Base-by-base conservation (phyloP, 2,329 filamentous ascomycete genomes). In the Aureobasidium uvarum region DNA sequence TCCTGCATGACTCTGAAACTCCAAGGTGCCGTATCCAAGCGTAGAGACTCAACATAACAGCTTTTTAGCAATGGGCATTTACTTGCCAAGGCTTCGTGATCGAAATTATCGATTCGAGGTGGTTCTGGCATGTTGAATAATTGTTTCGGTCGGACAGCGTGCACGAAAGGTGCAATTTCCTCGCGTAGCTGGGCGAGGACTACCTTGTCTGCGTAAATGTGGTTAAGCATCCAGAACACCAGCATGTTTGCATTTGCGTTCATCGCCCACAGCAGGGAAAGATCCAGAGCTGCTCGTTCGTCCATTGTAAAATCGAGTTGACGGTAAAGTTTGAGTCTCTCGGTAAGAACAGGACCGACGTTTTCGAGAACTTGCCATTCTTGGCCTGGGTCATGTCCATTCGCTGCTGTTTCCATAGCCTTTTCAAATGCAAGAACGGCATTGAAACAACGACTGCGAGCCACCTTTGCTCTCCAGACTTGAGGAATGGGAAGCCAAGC, bases 261-360 rank as follows among this genome's bases (percentile, higher is more conserved):
- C 71, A 83, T 75, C 11, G 82, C 82, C 83, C 84, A 86, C 28
- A 85, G 72, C 8, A 85, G 70, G n/a, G 77, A 77, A n/a, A 82
- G 70, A 64, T 84, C 81, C 13, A 69, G 58, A 1, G 76, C 69
- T 13, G 73, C 73, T 45, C 75, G 67, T n/a, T 72, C 73, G 3
- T 71, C 68, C 14, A 74, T 72, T 43, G 69, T 72, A 52, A 75
- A 68, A 28, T 70, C 67, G 59, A 74, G 56, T 54, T 74, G 71
- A n/a, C 70, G 69, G 65, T 77, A 75, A 28, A 74, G 62, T n/a
- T 66, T 68, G 62, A 73, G 54, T 46, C 74, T 68, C 38, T 72
- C 73, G 43, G 72, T 70, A n/a, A 76, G 67, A 1, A 77, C 66
- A 2, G 70, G 66, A 25, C 75, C 71, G 7, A 78, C 71, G 31